Percentiles rank a stretch among this genome's conserved stretches.
Evolutionary conservation across 1,284 basidiomycete genomes (phyloP).

Genomic region (Heterobasidion parviporum): DNA sequence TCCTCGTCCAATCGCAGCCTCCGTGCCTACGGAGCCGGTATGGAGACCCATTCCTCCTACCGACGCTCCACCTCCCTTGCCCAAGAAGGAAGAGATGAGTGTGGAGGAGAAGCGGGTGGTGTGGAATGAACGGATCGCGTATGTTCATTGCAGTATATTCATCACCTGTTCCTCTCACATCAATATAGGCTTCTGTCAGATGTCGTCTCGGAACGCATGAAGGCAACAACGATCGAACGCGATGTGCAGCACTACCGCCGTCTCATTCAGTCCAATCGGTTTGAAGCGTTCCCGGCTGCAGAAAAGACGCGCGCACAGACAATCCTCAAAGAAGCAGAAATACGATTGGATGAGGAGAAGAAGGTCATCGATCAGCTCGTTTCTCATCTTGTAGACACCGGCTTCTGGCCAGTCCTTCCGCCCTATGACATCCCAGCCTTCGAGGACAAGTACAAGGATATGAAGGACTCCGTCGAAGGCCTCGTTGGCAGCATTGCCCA

Average conservation of each 20-base stretch:
- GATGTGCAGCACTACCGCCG: constrained; percentile 16
- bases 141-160: constrained; percentile 6
- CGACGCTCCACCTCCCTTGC: not conserved
- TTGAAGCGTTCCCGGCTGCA: constrained; percentile 12
- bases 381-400: constrained; percentile 21
- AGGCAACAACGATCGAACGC: constrained; percentile 15
- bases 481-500: constrained; percentile 16
- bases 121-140: constrained; percentile 25
- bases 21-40: not conserved
- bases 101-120: constrained; percentile 16
- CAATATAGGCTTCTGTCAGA: constrained; percentile 16
- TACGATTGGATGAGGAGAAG: constrained; percentile 18
- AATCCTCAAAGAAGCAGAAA: constrained; percentile 17
- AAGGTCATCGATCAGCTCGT: constrained; percentile 19
- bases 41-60: not conserved
- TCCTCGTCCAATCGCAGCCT: not conserved
- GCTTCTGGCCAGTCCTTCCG: constrained; percentile 31
- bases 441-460: constrained; percentile 18
- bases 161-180: not conserved
- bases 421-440: constrained; percentile 16
- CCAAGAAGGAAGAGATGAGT: constrained; percentile 10
- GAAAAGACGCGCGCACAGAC: constrained; percentile 13
- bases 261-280: constrained; percentile 11
- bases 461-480: constrained; percentile 17
- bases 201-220: constrained; percentile 17